Conservation (phyloP, 2,329 filamentous ascomycete species). For the Alternaria ventricosa region DNA sequence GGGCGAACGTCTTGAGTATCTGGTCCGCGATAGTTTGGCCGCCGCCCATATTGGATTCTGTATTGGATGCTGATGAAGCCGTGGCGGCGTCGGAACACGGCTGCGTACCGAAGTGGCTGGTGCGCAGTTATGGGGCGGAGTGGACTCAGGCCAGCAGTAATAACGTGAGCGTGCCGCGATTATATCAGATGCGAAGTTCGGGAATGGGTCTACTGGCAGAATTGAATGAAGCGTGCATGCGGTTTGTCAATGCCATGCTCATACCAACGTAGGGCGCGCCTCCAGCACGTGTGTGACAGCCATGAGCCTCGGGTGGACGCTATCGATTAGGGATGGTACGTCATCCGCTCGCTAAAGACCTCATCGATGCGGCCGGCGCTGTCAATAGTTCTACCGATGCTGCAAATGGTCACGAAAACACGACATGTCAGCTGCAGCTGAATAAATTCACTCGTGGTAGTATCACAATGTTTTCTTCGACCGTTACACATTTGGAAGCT, state of each 20-base stretch:
- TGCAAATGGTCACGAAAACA: not conserved
- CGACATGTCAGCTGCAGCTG: not conserved
- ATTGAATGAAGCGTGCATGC: not conserved
- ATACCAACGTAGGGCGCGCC: constrained; percentile 1
- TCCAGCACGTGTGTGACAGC: constrained; percentile 2
- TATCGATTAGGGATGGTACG: constrained; percentile 17
- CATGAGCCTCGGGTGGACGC: not conserved
- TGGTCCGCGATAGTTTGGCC: constrained; percentile 16
- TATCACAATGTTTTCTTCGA: not conserved
- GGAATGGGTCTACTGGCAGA: not conserved
- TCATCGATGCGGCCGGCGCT: not conserved
- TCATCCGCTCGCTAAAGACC: constrained; percentile 13
- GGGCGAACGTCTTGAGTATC: constrained; percentile 22
- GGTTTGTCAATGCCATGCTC: not conserved
- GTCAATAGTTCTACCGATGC: not conserved
- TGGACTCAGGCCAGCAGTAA: not conserved
- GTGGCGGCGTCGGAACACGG: constrained; percentile 12
- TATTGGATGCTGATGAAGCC: constrained; percentile 25
- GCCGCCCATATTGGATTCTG: constrained; percentile 13
- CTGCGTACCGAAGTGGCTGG: constrained; percentile 13
- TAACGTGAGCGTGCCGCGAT: constrained; percentile 6
- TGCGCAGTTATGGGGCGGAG: constrained; percentile 7
- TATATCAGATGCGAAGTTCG: constrained; percentile 16
- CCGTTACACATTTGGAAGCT: not conserved
- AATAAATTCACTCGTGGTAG: not conserved